Evolutionary conservation across 306 rosid species (phyloP).

Genomic region (Castanea sativa): DNA sequence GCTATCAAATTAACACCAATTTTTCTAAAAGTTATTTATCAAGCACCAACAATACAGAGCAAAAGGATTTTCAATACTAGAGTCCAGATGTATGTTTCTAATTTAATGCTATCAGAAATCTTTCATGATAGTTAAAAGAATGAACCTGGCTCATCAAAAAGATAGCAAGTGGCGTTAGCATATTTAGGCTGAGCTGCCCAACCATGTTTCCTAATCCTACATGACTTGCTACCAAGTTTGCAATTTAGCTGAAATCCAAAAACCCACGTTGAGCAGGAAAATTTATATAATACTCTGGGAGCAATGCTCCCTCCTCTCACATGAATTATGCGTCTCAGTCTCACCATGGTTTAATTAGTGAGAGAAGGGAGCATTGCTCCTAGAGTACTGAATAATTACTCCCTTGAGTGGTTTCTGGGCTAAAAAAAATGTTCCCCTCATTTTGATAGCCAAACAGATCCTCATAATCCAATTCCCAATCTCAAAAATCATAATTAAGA

Average conservation of each 20-base stretch:
- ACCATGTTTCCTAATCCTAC: not conserved
- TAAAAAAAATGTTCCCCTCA: not conserved
- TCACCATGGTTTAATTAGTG: no score
- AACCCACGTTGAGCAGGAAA: not conserved
- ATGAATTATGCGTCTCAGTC: no score
- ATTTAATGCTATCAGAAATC: not conserved
- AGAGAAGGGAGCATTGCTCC: no score
- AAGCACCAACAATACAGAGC: not conserved
- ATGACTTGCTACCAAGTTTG: not conserved
- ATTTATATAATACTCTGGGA: no score
- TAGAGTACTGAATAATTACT: no score
- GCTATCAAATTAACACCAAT: not conserved
- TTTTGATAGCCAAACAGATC: not conserved
- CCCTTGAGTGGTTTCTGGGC: not conserved
- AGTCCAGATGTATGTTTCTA: not conserved
- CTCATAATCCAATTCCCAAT: not conserved
- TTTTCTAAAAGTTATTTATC: not conserved
- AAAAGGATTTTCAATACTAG: not conserved
- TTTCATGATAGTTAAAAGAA: not conserved
- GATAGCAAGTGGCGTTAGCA: not conserved
- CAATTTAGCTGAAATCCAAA: not conserved
- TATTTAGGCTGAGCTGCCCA: not conserved
- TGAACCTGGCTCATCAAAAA: not conserved
- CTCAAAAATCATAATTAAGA: not conserved
- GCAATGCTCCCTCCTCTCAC: no score